A percentile compares a stretch with the other conserved stretches of the same genome.
Conservation (phyloP, 768 basidiomycete genomes). For the Tylopilus plumbeoviolaceoides region DNA sequence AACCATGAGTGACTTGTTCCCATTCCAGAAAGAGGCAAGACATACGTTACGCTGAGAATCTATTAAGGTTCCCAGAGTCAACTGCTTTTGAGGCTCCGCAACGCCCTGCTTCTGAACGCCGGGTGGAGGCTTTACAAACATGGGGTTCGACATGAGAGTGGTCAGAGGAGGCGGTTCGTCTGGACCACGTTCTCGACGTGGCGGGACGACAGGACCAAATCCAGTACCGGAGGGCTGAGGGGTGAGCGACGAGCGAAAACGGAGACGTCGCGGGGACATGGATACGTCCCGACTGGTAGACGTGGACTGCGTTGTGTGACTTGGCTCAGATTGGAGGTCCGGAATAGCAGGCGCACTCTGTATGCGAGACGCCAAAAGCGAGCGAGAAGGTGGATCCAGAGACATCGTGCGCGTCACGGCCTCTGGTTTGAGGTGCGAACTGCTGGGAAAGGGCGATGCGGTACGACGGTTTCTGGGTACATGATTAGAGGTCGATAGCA, state of each 20-base stretch:
- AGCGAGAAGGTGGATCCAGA: constrained; percentile 54
- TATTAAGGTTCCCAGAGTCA: constrained; percentile 56
- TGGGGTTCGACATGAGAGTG: constrained; percentile 58
- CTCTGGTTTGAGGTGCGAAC: constrained; percentile 32
- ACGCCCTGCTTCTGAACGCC: constrained; percentile 20
- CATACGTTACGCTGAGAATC: constrained; percentile 56
- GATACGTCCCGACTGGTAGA: constrained; percentile 37
- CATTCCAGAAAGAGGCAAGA: constrained; percentile 9
- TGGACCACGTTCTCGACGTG: constrained; percentile 42
- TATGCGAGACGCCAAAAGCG: constrained; percentile 21
- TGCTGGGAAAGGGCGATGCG: constrained; percentile 37
- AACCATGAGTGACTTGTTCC: constrained; percentile 2
- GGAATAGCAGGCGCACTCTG: constrained; percentile 33
- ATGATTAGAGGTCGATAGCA: constrained; percentile 29
- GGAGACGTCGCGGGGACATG: constrained; percentile 44
- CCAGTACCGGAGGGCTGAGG: constrained; percentile 52
- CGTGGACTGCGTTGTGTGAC: constrained; percentile 14
- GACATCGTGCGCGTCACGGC: constrained; percentile 60
- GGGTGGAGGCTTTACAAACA: constrained; percentile 62
- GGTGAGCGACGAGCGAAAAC: constrained; percentile 66
- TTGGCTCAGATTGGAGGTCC: constrained; percentile 26
- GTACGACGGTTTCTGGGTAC: constrained; percentile 38
- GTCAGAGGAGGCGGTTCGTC: constrained; percentile 71
- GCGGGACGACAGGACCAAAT: constrained; percentile 41
- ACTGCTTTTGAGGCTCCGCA: constrained; percentile 28